Evolutionary conservation across 1,139 yeast species (phyloP), one percentile per base, ranked within the genome.

Genomic region (Candida smagusa): DNA sequence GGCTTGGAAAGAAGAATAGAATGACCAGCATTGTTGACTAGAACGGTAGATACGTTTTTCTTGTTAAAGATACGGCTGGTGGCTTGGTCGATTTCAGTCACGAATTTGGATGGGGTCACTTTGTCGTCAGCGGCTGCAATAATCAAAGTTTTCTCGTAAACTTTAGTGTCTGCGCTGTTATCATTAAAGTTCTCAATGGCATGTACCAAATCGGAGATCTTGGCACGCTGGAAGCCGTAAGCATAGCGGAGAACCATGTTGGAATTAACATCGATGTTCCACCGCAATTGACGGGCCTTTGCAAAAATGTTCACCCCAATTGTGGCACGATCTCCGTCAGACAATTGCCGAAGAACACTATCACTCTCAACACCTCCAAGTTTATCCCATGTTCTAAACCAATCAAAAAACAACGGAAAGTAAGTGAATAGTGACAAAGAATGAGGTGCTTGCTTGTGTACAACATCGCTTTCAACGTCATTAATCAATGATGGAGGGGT

Each of bases 211-310:
- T 80, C 84, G 4, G 68, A 59, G 16, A 54, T 51, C 6, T 61
- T 61, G 8, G 77, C 70, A 12, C 68, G 63, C 21, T 56, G 45
- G 46, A 81, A 75, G 1, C 82, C 81, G 31, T 56, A 48, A 1
- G 74, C 68, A 44, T 82, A 81, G 36, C 67, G 67, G 41, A 85
- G 59, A 53, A 84, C 72, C 2, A 78, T 64, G 2, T 49, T 45
- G 0, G 89, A 72, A 39, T 77, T 68, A 9, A 82, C 75, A 54
- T 83, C 88, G 46, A 84, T 53, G 53, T 85, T 84, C 84, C 88
- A 81, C 35, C 89, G 61, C 34, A 84, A 66, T 54, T 84, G 94
- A 26, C 79, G 65, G 32, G 73, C 55, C 38, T 78, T 71, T 30
- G 74, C 68, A 48, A 74, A 74, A 12, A 61, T 42, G 33, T 60